Evolutionary conservation across 768 basidiomycete species (phyloP).

Genomic region (Royoungia palumana): DNA sequence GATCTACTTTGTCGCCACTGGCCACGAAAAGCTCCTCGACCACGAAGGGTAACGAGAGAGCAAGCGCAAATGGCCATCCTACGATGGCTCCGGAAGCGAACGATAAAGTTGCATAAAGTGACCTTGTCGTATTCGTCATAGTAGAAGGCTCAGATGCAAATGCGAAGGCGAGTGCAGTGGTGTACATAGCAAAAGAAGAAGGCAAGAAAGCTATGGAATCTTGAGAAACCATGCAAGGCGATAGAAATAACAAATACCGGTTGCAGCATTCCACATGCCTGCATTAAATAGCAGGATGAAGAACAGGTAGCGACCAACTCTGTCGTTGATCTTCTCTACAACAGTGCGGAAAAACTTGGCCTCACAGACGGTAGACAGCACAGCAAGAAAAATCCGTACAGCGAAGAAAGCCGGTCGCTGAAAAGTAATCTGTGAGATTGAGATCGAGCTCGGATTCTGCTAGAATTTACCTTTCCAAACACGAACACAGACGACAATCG

Average conservation of each 20-base stretch:
- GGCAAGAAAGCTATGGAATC: conserved; percentile 76
- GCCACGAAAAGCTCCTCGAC: conserved; percentile 84
- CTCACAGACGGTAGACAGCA: conserved; percentile 74
- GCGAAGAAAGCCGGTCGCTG: conserved; percentile 89
- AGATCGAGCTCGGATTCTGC: not conserved
- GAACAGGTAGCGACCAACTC: conserved; percentile 90
- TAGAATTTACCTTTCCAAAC: conserved; percentile 66
- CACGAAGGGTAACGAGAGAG: conserved; percentile 84
- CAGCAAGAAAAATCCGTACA: conserved; percentile 74
- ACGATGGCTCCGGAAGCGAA: conserved; percentile 84
- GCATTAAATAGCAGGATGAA: conserved; percentile 82
- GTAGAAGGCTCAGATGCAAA: conserved; percentile 61
- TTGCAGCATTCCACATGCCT: conserved; percentile 92
- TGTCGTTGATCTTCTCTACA: conserved; percentile 77
- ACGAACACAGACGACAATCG: conserved; percentile 56
- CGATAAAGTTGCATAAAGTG: conserved; percentile 59
- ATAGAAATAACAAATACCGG: conserved; percentile 45
- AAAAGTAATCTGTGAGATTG: conserved; percentile 14
- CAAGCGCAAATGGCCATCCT: conserved; percentile 96
- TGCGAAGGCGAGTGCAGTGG: conserved; percentile 73
- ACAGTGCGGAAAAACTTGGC: conserved; percentile 79
- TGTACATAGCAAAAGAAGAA: conserved; percentile 94
- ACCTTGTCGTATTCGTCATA: conserved; percentile 49
- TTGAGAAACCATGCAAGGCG: conserved; percentile 10
- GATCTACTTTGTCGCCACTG: conserved; percentile 61